These are phyloP conservation scores for Quercus phellos DNA, from an alignment of 331 rosid genomes.

Conservation along the genomic window DNA sequence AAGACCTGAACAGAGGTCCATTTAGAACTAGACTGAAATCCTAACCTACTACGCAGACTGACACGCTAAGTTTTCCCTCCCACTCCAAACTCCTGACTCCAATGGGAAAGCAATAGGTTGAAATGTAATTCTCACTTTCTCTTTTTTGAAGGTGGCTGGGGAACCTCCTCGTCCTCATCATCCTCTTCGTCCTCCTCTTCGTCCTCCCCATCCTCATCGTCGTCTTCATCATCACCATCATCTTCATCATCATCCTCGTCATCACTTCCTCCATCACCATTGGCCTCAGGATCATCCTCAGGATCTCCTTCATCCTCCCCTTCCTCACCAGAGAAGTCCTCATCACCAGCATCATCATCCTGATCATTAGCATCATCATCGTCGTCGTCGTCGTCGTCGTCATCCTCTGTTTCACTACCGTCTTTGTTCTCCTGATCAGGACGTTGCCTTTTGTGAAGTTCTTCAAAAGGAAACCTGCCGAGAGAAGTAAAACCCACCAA, in stretches of 20 bases:
- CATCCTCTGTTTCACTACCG: conserved; percentile 74
- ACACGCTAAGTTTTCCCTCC: conserved; percentile 19
- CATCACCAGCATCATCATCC: conserved; percentile 50
- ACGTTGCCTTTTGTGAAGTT: conserved; percentile 30
- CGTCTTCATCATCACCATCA: background rate
- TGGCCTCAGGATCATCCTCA: conserved; percentile 62
- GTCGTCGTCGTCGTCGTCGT: conserved; percentile 28
- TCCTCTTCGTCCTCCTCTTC: conserved; percentile 39
- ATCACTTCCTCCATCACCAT: conserved; percentile 51
- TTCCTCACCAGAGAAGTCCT: conserved; percentile 63
- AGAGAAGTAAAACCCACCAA: conserved; percentile 11
- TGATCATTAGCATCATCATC: conserved; percentile 38
- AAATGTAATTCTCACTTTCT: conserved; percentile 51
- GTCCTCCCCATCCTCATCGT: background rate
- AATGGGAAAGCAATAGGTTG: conserved; percentile 6
- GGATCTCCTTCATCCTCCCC: conserved; percentile 63
- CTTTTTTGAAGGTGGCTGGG: conserved; percentile 71
- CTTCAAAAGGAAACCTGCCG: conserved; percentile 60
- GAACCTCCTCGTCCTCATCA: conserved; percentile 50
- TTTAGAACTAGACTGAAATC: conserved; percentile 9
- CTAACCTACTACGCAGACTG: conserved; percentile 19
- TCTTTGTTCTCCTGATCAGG: conserved; percentile 56
- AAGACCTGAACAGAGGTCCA: conserved; percentile 6
- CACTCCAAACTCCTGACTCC: conserved; percentile 14
- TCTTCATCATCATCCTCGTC: conserved; percentile 36